phyloP scores from a whole-genome alignment of 148 eudicot genomes.

The Silene latifolia region DNA sequence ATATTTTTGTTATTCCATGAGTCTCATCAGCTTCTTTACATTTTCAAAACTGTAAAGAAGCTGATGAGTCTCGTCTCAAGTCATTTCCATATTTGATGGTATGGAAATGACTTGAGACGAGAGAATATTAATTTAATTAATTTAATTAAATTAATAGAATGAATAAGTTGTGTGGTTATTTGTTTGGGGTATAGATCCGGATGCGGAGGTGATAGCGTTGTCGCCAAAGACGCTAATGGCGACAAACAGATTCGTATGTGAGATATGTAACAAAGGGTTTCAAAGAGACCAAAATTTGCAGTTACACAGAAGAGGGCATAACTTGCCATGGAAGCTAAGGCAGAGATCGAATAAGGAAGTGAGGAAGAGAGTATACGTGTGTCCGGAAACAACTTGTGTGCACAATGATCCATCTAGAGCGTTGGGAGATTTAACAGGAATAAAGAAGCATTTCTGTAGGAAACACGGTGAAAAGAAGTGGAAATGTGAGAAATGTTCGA shows the following conservation, averaged over 20 bases:
- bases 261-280: constrained; percentile 83
- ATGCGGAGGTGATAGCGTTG: constrained; percentile 80
- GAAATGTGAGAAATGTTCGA: constrained; percentile 87
- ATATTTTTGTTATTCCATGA: too few relatives aligned
- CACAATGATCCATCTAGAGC: constrained; percentile 82
- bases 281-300: constrained; percentile 86
- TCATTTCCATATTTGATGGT: too few relatives aligned
- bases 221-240: constrained; percentile 78
- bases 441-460: constrained; percentile 76
- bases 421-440: constrained; percentile 81
- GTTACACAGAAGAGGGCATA: constrained; percentile 82
- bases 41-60: too few relatives aligned
- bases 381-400: constrained; percentile 71
- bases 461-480: constrained; percentile 90
- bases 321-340: constrained; percentile 84
- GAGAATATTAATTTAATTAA: not conserved
- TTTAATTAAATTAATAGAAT: not conserved
- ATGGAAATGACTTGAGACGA: too few relatives aligned
- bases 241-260: constrained; percentile 76
- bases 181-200: constrained; percentile 50
- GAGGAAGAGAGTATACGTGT: constrained; percentile 69
- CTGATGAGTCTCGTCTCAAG: too few relatives aligned
- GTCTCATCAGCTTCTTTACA: too few relatives aligned
- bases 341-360: constrained; percentile 72
- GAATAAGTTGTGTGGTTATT: not conserved